These are phyloP conservation scores for Backusella liffmaniae DNA, from an alignment of 192 early-diverging fungal species.

Conservation along the genomic window DNA sequence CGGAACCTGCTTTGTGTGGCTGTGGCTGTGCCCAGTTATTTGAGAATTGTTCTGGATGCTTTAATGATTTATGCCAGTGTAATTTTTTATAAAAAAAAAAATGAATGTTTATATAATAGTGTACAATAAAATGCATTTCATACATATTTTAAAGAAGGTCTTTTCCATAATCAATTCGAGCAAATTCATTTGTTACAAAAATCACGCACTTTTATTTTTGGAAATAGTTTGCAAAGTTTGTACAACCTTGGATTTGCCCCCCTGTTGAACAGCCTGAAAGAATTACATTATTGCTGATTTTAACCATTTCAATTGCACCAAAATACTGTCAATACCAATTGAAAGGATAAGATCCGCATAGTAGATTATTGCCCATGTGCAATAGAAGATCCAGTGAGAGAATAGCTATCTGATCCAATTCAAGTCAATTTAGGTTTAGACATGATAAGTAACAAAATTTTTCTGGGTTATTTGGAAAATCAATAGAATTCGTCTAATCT, in stretches of 20 bases:
- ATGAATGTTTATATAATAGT: not conserved
- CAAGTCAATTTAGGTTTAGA: not conserved
- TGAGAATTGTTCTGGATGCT: slow-evolving; percentile 51
- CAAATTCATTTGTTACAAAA: not conserved
- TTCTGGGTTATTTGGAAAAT: not conserved
- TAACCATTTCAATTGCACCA: not conserved
- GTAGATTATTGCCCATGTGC: not conserved
- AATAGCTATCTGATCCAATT: not conserved
- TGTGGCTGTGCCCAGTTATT: slow-evolving; percentile 58
- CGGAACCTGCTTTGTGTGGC: slow-evolving; percentile 35
- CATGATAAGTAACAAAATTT: not conserved
- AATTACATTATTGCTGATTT: not conserved
- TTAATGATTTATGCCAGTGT: slow-evolving; percentile 49
- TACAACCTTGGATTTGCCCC: not conserved
- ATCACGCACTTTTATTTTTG: not conserved
- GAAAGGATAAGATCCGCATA: not conserved
- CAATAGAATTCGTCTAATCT: not conserved
- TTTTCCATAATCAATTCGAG: not conserved
- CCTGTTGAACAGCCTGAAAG: not conserved
- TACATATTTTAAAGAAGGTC: not conserved
- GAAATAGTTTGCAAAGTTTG: not conserved
- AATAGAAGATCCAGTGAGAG: not conserved
- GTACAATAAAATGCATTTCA: not conserved
- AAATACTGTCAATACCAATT: not conserved
- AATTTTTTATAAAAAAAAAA: not conserved